Percentiles rank a stretch among this genome's conserved stretches.
Conservation (phyloP, 306 rosid genomes). For the Vigna unguiculata region DNA sequence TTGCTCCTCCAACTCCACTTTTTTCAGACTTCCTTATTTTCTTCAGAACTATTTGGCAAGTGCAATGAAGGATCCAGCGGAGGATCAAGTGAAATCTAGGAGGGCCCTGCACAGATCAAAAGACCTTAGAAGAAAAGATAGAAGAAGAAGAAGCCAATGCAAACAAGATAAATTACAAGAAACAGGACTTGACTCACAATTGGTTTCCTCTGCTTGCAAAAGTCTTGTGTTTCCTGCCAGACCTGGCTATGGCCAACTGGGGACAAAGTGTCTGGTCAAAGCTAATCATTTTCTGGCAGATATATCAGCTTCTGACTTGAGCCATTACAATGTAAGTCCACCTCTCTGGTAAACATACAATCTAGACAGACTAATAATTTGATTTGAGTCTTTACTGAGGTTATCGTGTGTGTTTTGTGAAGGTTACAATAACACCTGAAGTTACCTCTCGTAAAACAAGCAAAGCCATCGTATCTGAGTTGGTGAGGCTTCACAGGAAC, state of each 20-base stretch:
- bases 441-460: slow-evolving; percentile 48
- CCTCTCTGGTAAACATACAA: not conserved
- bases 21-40: slow-evolving; percentile 30
- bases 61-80: slow-evolving; percentile 55
- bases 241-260: slow-evolving; percentile 62
- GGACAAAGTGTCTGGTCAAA: slow-evolving; percentile 64
- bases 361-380: not conserved
- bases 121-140: slow-evolving; percentile 49
- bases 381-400: not conserved
- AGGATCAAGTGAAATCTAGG: slow-evolving; percentile 45
- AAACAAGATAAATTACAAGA: slow-evolving; percentile 44
- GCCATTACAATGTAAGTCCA: slow-evolving; percentile 60
- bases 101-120: slow-evolving; percentile 39
- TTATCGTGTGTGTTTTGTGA: slow-evolving; percentile 33
- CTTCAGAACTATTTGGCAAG: slow-evolving; percentile 30
- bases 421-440: slow-evolving; percentile 54
- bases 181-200: slow-evolving; percentile 15
- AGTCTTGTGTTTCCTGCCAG: slow-evolving; percentile 49
- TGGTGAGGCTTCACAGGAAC: slow-evolving; percentile 50
- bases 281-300: slow-evolving; percentile 68
- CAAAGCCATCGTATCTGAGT: slow-evolving; percentile 54
- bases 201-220: slow-evolving; percentile 44
- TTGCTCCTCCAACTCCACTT: not conserved
- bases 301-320: slow-evolving; percentile 61
- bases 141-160: slow-evolving; percentile 45